Conservation (phyloP, 2,329 filamentous ascomycete genomes). For the Alternaria angustiovoidea region DNA sequence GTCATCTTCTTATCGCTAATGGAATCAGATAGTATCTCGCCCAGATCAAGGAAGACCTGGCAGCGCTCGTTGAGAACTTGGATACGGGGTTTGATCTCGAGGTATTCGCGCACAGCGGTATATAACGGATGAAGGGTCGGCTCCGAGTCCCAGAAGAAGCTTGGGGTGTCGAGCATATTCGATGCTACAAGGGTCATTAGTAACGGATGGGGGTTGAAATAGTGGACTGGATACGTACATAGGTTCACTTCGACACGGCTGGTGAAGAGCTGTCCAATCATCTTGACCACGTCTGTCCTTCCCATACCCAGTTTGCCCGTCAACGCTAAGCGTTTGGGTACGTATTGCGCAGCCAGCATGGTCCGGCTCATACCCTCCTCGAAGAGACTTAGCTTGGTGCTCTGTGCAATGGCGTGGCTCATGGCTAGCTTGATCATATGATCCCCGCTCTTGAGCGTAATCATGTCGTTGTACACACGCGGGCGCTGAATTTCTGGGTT, state of each 20-base stretch:
- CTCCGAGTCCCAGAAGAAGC: slow-evolving; percentile 98
- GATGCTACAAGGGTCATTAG: slow-evolving; percentile 66
- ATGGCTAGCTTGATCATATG: slow-evolving; percentile 99
- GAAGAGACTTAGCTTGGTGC: slow-evolving; percentile 94
- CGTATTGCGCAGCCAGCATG: slow-evolving; percentile 90
- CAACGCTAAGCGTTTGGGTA: slow-evolving; percentile 86
- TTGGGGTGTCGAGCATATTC: slow-evolving; percentile 94
- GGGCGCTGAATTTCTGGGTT: slow-evolving; percentile 84
- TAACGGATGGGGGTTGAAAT: background rate
- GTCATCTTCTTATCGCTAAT: slow-evolving; percentile 97
- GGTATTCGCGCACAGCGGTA: slow-evolving; percentile 91
- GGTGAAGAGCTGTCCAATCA: slow-evolving; percentile 89
- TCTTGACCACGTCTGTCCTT: slow-evolving; percentile 88
- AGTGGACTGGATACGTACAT: slow-evolving; percentile 69
- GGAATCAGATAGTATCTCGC: slow-evolving; percentile 90
- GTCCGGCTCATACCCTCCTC: slow-evolving; percentile 95
- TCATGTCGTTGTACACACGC: slow-evolving; percentile 98
- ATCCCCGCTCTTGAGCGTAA: slow-evolving; percentile 90
- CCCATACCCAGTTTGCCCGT: slow-evolving; percentile 93
- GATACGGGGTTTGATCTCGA: slow-evolving; percentile 95
- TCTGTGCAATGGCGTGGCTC: slow-evolving; percentile 96
- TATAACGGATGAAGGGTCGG: slow-evolving; percentile 95
- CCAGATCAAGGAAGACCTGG: slow-evolving; percentile 93
- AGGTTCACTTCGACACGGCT: slow-evolving; percentile 96
- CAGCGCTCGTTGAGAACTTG: slow-evolving; percentile 97